phyloP scores from a whole-genome alignment of 352 stramenopile genomes.

The Pythium grandisporangium region DNA sequence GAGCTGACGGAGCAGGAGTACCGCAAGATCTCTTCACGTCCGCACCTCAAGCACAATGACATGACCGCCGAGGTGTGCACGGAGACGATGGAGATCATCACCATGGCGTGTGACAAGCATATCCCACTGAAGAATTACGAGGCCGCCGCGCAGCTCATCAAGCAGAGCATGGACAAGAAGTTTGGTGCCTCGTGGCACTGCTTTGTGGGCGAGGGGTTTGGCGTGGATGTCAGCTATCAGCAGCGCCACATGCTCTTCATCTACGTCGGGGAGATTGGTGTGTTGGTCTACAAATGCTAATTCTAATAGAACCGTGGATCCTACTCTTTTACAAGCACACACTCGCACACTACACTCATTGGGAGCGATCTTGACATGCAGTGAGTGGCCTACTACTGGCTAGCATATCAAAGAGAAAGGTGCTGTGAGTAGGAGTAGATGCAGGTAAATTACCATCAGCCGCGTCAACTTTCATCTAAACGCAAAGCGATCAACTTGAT shows the following conservation, averaged over 20 bases:
- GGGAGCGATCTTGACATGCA: background rate
- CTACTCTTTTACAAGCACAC: background rate
- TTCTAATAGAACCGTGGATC: background rate
- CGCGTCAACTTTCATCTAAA: too few relatives aligned
- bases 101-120: constrained; percentile 93
- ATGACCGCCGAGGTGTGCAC: constrained; percentile 90
- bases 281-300: constrained; percentile 95
- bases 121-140: constrained; percentile 93
- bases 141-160: constrained; percentile 87
- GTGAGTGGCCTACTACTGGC: too few relatives aligned
- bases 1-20: constrained; percentile 73
- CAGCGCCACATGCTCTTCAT: constrained; percentile 94
- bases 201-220: constrained; percentile 94
- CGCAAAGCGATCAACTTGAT: too few relatives aligned
- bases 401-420: too few relatives aligned
- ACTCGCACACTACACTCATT: too few relatives aligned
- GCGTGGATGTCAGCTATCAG: constrained; percentile 95
- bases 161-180: constrained; percentile 97
- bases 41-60: constrained; percentile 69
- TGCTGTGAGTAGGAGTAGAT: too few relatives aligned
- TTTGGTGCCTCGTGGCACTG: constrained; percentile 95
- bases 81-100: constrained; percentile 93
- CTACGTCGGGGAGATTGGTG: constrained; percentile 89
- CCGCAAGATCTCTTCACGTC: constrained; percentile 77
- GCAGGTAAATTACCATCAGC: too few relatives aligned